These are phyloP conservation scores for Lactuca sativa DNA, from an alignment of 129 eudicot genomes.

Conservation along the genomic window DNA sequence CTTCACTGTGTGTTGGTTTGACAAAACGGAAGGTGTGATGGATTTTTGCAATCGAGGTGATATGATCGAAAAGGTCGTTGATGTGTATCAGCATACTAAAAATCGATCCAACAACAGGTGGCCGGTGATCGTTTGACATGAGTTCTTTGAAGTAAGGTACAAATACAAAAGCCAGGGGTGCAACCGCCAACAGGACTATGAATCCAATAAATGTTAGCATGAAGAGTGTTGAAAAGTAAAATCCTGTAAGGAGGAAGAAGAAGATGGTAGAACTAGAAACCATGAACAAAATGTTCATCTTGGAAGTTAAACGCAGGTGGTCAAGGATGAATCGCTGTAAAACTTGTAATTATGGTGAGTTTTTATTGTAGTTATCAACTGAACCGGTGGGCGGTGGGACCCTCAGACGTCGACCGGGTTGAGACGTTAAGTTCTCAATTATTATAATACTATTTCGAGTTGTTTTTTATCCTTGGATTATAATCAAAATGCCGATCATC, in stretches of 20 bases:
- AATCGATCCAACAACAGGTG: constrained; percentile 56
- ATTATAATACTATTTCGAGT: not conserved
- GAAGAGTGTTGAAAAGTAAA: constrained; percentile 30
- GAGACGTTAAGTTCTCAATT: not conserved
- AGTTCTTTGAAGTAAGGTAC: constrained; percentile 41
- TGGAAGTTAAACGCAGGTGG: constrained; percentile 11
- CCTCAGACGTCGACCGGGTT: constrained; percentile 10
- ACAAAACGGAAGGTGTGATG: constrained; percentile 54
- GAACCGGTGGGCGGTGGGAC: not conserved
- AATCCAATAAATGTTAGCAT: constrained; percentile 23
- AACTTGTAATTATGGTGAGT: not conserved
- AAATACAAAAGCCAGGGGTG: constrained; percentile 9
- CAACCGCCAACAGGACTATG: constrained; percentile 22
- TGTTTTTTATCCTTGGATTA: not conserved
- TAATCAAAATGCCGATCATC: not conserved
- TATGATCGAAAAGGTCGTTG: constrained; percentile 38
- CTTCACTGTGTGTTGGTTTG: constrained; percentile 53
- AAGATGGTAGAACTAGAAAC: constrained; percentile 28
- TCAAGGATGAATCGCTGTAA: not conserved
- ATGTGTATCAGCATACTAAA: constrained; percentile 48
- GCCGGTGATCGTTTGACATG: constrained; percentile 39
- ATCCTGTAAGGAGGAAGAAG: constrained; percentile 27
- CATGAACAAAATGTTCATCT: constrained; percentile 24
- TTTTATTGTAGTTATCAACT: not conserved
- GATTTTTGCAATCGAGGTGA: constrained; percentile 40